Evolutionary conservation across 768 basidiomycete genomes (phyloP).

Genomic region (Zangia roseola): DNA sequence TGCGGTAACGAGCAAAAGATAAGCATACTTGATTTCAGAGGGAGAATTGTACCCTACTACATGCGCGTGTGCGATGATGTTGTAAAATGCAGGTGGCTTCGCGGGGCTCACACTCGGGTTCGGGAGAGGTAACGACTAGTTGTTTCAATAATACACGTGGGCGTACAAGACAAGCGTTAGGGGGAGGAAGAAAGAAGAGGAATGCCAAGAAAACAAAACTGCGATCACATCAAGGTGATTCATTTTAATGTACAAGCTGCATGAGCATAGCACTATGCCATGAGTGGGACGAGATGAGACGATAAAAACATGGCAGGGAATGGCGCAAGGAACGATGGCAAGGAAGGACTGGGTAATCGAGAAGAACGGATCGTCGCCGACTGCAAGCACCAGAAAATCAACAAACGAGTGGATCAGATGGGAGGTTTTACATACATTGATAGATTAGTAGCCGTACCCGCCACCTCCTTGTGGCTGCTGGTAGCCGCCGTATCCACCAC

Average conservation of each 20-base stretch:
- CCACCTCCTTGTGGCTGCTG: constrained; percentile 24
- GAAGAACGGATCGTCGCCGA: not conserved
- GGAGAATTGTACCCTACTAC: no score
- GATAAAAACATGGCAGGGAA: constrained; percentile 1
- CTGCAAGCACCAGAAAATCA: not conserved
- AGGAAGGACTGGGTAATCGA: not conserved
- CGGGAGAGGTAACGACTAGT: not conserved
- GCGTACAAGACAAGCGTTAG: not conserved
- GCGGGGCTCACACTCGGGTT: no score
- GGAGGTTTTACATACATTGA: constrained; percentile 5
- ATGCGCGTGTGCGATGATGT: no score
- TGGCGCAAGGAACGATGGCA: not conserved
- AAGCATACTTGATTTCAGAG: no score
- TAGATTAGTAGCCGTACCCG: constrained; percentile 29
- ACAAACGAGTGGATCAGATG: not conserved
- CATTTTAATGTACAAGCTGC: constrained; percentile 21
- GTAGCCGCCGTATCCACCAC: constrained; percentile 26
- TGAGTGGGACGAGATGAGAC: not conserved
- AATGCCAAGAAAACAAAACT: constrained; percentile 3
- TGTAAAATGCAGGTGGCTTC: no score
- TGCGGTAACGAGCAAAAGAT: no score
- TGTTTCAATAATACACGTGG: constrained; percentile 16
- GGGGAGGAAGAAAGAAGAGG: not conserved
- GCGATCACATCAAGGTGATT: constrained; percentile 5
- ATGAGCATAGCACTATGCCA: constrained; percentile 10